Base-by-base conservation (phyloP, 2,329 filamentous ascomycete genomes). In the Fusarium nelsonii region DNA sequence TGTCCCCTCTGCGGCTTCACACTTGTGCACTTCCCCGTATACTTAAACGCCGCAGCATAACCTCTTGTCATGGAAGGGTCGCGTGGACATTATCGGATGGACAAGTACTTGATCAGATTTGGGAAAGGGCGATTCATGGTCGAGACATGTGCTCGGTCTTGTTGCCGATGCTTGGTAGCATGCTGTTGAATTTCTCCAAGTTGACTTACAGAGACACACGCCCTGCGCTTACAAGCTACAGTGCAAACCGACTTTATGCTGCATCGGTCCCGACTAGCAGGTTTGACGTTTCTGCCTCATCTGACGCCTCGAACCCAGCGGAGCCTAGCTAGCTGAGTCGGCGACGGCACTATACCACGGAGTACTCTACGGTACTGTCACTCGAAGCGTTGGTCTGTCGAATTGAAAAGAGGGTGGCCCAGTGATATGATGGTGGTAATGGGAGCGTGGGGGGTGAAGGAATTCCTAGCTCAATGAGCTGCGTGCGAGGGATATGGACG, bases 201-300 rank as follows among this genome's bases (percentile, higher is more conserved):
- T 18, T 16, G 14, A 50, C 11, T 15, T 12, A 20, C 14, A 33
- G 18, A 45, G 34, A 23, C 53, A 59, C 23, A 58, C 45, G 41
- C 36, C 53, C 46, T 32, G 14, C 23, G 3, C 23, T 23, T 23
- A 23, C 32, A 45, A 16, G 23, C n/a, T 30, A 36, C 23, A 39
- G 23, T 39, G 8, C 8, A 28, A 39, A 23, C 23, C 23, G 23
- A 67, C 45, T 33, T 40, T 36, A 37, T 52, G 40, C 33, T 33
- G 34, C 58, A 36, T 20, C 44, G n/a, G 46, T 58, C 53, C 58
- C 44, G 48, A 30, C 48, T 50, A 68, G 52, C 53, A 52, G 54
- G 49, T 55, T 68, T 68, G 64, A 49, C 58, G 43, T 64, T 52
- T 68, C 48, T 49, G 41, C 49, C 53, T 68, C 44, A 26, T 49